A percentile compares a stretch with the other conserved stretches of the same genome.
These are phyloP conservation scores for Globisporangium emineosum DNA, from an alignment of 352 stramenopile species.

Conservation along the genomic window DNA sequence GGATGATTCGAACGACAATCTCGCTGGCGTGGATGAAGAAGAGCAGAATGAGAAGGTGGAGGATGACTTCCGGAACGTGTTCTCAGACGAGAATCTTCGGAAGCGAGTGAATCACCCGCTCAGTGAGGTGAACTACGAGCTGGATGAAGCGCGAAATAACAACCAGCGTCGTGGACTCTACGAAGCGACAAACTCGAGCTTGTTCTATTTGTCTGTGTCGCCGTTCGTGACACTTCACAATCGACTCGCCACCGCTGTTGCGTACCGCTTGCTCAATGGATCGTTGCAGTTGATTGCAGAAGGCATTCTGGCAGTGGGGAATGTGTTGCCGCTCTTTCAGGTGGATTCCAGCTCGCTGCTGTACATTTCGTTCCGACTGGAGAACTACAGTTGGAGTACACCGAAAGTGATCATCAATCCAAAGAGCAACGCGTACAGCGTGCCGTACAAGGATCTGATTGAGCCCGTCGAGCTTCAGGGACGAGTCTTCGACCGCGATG, in stretches of 20 bases:
- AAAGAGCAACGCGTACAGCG: slow-evolving; percentile 56
- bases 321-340: slow-evolving; percentile 82
- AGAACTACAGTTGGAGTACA: slow-evolving; percentile 88
- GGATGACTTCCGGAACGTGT: slow-evolving; percentile 79
- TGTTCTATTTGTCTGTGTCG: slow-evolving; percentile 81
- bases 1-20: slow-evolving; percentile 21
- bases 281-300: slow-evolving; percentile 84
- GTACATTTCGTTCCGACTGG: slow-evolving; percentile 81
- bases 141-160: slow-evolving; percentile 72
- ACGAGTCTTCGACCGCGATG: slow-evolving; percentile 61
- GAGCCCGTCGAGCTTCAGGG: slow-evolving; percentile 69
- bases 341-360: slow-evolving; percentile 59
- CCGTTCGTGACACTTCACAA: slow-evolving; percentile 86
- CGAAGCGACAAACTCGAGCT: slow-evolving; percentile 81
- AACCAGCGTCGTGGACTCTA: slow-evolving; percentile 78
- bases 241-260: slow-evolving; percentile 72
- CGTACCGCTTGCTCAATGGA: slow-evolving; percentile 79
- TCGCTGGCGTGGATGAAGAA: slow-evolving; percentile 48
- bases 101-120: slow-evolving; percentile 53
- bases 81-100: slow-evolving; percentile 43
- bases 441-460: slow-evolving; percentile 80
- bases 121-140: slow-evolving; percentile 71
- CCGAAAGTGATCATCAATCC: slow-evolving; percentile 79
- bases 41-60: slow-evolving; percentile 63
- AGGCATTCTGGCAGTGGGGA: slow-evolving; percentile 81